A percentile compares a stretch with the other conserved stretches of the same genome.
phyloP scores from a whole-genome alignment of 2,329 filamentous ascomycete genomes.

The Penicillium sp. region DNA sequence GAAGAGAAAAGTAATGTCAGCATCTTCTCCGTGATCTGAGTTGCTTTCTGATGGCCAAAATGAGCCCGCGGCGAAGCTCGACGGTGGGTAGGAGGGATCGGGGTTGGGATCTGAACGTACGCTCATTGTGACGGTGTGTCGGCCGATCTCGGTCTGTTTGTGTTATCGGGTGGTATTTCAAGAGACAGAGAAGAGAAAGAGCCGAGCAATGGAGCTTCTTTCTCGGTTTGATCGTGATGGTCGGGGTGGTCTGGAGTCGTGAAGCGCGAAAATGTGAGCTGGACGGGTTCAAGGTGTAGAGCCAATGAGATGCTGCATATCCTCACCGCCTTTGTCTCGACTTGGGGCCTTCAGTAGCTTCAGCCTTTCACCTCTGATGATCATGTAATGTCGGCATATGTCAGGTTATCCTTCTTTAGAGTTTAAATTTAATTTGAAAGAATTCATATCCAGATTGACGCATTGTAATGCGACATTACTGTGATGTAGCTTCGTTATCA shows the following conservation, averaged over 20 bases:
- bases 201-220: constrained; percentile 3
- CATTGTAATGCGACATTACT: not conserved
- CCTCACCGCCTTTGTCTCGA: constrained; percentile 27
- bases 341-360: not conserved
- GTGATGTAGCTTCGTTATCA: not conserved
- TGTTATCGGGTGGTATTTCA: not conserved
- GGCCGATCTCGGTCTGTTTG: constrained; percentile 1
- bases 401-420: not conserved
- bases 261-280: constrained; percentile 39
- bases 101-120: constrained; percentile 21
- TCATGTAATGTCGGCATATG: not conserved
- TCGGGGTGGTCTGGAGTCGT: constrained; percentile 16
- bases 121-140: constrained; percentile 30
- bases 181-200: not conserved
- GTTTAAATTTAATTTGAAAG: not conserved
- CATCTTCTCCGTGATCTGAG: not conserved
- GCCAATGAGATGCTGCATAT: constrained; percentile 24
- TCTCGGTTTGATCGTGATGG: constrained; percentile 14
- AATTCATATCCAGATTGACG: not conserved
- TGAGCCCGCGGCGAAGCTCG: not conserved
- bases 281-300: constrained; percentile 15
- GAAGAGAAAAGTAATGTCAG: constrained; percentile 7
- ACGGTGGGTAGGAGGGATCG: not conserved
- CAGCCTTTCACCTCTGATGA: not conserved
- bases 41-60: not conserved